Conservation (phyloP, 2,329 filamentous ascomycete species). For the Aspergillus cejpii region DNA sequence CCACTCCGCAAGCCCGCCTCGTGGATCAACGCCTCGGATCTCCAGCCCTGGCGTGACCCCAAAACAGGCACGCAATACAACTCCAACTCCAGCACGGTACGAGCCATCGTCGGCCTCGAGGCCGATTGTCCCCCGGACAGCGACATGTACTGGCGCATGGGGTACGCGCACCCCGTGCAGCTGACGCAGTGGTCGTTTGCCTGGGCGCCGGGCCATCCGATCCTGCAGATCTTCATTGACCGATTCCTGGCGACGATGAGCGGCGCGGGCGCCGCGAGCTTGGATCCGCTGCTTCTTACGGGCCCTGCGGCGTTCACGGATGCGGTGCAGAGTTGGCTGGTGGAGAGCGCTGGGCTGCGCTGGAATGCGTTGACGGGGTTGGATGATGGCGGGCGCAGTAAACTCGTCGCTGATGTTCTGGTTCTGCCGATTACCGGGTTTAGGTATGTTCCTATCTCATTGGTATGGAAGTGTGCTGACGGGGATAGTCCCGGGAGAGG, state of each 20-base stretch:
- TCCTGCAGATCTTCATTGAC: constrained; percentile 25
- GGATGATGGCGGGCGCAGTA: constrained; percentile 25
- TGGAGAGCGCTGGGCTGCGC: constrained; percentile 18
- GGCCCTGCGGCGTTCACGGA: constrained; percentile 30
- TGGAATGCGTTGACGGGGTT: constrained; percentile 30
- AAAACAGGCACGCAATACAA: constrained; percentile 18
- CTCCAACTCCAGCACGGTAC: constrained; percentile 15
- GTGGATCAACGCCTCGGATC: constrained; percentile 24
- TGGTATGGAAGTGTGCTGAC: not conserved
- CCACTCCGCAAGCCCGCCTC: constrained; percentile 22
- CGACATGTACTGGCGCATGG: constrained; percentile 31
- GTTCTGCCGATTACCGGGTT: constrained; percentile 33
- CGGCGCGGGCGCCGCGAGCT: constrained; percentile 12
- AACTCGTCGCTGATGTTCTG: constrained; percentile 27
- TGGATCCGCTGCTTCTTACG: constrained; percentile 27
- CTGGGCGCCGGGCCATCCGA: constrained; percentile 22
- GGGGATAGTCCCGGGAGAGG: constrained; percentile 23
- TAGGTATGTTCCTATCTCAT: constrained; percentile 16
- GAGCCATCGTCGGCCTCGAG: constrained; percentile 29
- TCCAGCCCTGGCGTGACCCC: constrained; percentile 25
- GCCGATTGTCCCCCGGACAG: constrained; percentile 24
- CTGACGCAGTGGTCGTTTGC: constrained; percentile 32
- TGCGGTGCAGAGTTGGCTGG: constrained; percentile 21
- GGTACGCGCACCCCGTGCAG: constrained; percentile 29
- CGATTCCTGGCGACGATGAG: constrained; percentile 10